A percentile compares a stretch with the other conserved stretches of the same genome.
phyloP scores from a whole-genome alignment of 768 basidiomycete genomes.

The Udeniomyces megalosporus region DNA sequence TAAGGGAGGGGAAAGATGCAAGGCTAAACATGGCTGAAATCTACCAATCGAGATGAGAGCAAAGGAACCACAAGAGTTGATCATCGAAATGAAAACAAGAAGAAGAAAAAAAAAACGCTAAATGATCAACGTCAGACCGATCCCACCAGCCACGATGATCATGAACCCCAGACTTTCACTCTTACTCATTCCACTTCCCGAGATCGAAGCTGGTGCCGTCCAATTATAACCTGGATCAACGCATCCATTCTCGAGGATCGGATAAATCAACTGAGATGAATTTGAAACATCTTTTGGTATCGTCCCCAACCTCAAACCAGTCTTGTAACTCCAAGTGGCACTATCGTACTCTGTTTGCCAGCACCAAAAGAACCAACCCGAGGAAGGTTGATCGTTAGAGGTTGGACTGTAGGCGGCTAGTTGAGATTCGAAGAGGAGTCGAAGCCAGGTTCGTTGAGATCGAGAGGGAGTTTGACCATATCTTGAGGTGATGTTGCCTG shows the following conservation, averaged over 20 bases:
- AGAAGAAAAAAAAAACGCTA: too few species aligned
- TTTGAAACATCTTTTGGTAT: slow-evolving; percentile 27
- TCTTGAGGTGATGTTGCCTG: slow-evolving; percentile 14
- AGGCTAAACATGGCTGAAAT: too few species aligned
- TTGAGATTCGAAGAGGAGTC: slow-evolving; percentile 28
- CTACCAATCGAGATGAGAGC: too few species aligned
- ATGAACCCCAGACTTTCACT: too few species aligned
- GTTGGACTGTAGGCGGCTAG: slow-evolving; percentile 24
- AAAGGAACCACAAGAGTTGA: too few species aligned
- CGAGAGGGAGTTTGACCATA: slow-evolving; percentile 11
- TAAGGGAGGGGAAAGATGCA: too few species aligned
- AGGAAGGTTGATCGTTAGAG: slow-evolving; percentile 17
- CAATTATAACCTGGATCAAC: slow-evolving; percentile 24
- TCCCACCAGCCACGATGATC: too few species aligned
- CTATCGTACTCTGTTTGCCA: slow-evolving; percentile 20
- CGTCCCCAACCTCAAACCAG: slow-evolving; percentile 22
- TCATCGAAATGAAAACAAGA: too few species aligned
- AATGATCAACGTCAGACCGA: too few species aligned
- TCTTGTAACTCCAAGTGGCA: slow-evolving; percentile 24
- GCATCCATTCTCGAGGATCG: slow-evolving; percentile 21
- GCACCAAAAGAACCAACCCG: slow-evolving; percentile 29
- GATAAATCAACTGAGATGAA: slow-evolving; percentile 21
- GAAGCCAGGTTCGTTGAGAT: slow-evolving; percentile 26
- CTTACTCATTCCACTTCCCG: too few species aligned
- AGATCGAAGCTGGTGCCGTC: slow-evolving; percentile 19